phyloP scores from a whole-genome alignment of 352 stramenopile genomes.

The Aphanomyces euteiches region DNA sequence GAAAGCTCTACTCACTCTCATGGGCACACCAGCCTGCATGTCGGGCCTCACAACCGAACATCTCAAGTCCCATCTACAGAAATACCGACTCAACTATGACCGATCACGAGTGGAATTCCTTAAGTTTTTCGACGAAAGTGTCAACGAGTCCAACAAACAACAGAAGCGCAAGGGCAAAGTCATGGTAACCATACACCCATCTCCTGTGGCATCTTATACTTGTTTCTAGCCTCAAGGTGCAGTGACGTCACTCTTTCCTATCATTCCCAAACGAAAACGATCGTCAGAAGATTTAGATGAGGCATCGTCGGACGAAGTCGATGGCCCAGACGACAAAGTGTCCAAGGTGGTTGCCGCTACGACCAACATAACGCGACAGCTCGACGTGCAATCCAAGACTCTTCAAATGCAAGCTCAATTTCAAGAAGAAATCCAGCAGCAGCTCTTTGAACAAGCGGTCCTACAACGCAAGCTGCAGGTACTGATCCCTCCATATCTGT shows the following conservation, averaged over 20 bases:
- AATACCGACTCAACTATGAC: slow-evolving; percentile 86
- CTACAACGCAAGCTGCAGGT: slow-evolving; percentile 26
- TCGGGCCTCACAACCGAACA: slow-evolving; percentile 78
- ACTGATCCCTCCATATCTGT: not conserved
- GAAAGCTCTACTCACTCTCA: slow-evolving; percentile 72
- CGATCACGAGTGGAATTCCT: slow-evolving; percentile 80
- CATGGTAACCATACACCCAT: slow-evolving; percentile 14
- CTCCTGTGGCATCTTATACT: not conserved
- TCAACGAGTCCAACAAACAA: slow-evolving; percentile 31
- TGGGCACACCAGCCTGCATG: slow-evolving; percentile 54
- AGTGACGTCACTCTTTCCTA: slow-evolving; percentile 53
- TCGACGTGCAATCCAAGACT: slow-evolving; percentile 27
- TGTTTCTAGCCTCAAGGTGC: slow-evolving; percentile 21
- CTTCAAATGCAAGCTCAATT: slow-evolving; percentile 28
- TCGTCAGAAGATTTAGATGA: slow-evolving; percentile 36
- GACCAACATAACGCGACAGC: slow-evolving; percentile 26
- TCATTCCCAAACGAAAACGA: slow-evolving; percentile 51
- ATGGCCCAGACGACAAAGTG: slow-evolving; percentile 29
- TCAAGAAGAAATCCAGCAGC: slow-evolving; percentile 30
- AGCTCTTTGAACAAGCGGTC: slow-evolving; percentile 27
- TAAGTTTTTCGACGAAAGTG: slow-evolving; percentile 78
- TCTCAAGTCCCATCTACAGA: slow-evolving; percentile 85
- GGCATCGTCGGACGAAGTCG: slow-evolving; percentile 38
- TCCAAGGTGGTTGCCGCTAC: slow-evolving; percentile 26
- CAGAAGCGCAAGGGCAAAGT: slow-evolving; percentile 27